A percentile compares a stretch with the other conserved stretches of the same genome.
phyloP scores from a whole-genome alignment of 2,329 filamentous ascomycete genomes.

The Phaeoacremonium minimum region DNA sequence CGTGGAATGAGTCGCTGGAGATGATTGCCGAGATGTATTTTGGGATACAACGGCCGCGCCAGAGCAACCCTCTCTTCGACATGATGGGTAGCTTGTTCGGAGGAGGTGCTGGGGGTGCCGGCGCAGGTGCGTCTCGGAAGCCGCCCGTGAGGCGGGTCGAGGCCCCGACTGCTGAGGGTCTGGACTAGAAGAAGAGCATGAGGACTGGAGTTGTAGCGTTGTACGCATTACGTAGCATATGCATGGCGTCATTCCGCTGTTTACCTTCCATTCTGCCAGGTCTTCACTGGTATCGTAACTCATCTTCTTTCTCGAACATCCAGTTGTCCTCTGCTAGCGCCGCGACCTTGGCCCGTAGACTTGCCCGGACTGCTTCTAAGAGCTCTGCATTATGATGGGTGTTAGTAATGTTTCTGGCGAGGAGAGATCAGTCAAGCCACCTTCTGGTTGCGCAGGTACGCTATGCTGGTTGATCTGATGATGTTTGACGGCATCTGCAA shows the following conservation, averaged over 20 bases:
- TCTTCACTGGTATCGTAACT: slow-evolving; percentile 31
- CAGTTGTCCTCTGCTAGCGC: slow-evolving; percentile 79
- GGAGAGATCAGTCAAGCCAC: no score
- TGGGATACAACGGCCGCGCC: slow-evolving; percentile 78
- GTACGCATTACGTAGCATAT: no score
- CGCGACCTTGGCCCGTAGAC: slow-evolving; percentile 67
- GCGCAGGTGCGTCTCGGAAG: slow-evolving; percentile 39
- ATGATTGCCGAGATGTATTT: slow-evolving; percentile 97
- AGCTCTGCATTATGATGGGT: slow-evolving; percentile 57
- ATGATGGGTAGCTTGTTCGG: slow-evolving; percentile 98
- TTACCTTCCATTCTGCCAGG: no score
- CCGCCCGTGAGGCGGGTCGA: slow-evolving; percentile 39
- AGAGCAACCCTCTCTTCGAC: slow-evolving; percentile 90
- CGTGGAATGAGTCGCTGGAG: slow-evolving; percentile 79
- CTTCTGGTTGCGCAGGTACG: slow-evolving; percentile 60
- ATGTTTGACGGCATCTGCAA: slow-evolving; percentile 58
- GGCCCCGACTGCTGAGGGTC: slow-evolving; percentile 51
- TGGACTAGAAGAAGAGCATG: slow-evolving; percentile 42
- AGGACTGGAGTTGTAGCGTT: no score
- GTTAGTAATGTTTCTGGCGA: no score
- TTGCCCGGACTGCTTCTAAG: slow-evolving; percentile 64
- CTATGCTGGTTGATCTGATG: slow-evolving; percentile 52
- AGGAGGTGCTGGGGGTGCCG: slow-evolving; percentile 58
- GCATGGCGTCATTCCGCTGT: no score
- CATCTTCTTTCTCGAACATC: slow-evolving; percentile 78